Evolutionary conservation across 345 rosid genomes (phyloP).

Genomic region (Salix purpurea): DNA sequence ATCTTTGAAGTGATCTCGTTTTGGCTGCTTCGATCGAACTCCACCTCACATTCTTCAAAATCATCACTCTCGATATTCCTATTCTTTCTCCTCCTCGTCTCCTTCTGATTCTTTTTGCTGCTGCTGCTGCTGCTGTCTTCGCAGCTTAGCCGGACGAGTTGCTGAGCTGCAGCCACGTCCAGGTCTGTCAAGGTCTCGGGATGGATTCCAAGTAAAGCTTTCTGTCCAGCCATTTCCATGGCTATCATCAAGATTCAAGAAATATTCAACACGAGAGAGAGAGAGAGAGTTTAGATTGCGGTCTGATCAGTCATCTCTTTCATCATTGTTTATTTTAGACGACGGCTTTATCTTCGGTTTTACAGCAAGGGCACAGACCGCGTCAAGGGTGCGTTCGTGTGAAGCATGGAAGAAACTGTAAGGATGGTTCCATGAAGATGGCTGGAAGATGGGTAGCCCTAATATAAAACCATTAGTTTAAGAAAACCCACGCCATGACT

Average conservation of each 20-base stretch:
- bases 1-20: slow-evolving; percentile 20
- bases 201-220: background rate
- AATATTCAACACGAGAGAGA: background rate
- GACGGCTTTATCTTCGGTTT: background rate
- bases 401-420: slow-evolving; percentile 18
- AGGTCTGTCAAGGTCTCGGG: slow-evolving; percentile 13
- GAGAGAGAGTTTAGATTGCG: background rate
- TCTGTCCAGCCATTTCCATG: slow-evolving; percentile 6
- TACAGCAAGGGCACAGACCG: slow-evolving; percentile 10
- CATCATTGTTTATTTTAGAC: background rate
- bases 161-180: slow-evolving; percentile 38
- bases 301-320: background rate
- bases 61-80: background rate
- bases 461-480: background rate
- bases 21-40: slow-evolving; percentile 12
- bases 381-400: slow-evolving; percentile 10
- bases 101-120: no score
- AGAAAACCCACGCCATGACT: background rate
- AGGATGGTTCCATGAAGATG: slow-evolving; percentile 29
- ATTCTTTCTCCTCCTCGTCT: background rate
- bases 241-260: background rate
- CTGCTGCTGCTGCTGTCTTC: slow-evolving; percentile 24
- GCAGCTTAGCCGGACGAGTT: slow-evolving; percentile 41
- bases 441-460: background rate
- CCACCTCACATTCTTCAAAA: background rate